Conservation (phyloP, 2,329 filamentous ascomycete genomes). For the Alternaria panax region DNA sequence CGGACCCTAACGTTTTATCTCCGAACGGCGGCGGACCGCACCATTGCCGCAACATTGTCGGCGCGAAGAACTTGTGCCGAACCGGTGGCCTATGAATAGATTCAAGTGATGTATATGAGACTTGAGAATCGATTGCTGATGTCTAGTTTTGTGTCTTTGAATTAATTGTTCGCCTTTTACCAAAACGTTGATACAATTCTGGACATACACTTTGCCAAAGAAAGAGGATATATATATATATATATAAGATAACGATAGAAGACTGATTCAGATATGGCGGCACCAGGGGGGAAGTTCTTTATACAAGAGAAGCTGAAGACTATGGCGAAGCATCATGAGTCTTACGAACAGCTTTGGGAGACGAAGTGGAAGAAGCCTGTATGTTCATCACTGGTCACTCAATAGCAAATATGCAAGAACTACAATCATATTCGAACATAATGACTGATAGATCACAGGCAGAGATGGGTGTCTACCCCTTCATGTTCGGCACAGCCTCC, state of each 20-base stretch:
- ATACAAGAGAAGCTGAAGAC: slow-evolving; percentile 56
- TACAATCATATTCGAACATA: neutral
- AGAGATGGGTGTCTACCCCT: slow-evolving; percentile 71
- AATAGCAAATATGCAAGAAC: neutral
- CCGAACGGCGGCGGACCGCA: slow-evolving; percentile 10
- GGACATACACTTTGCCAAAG: neutral
- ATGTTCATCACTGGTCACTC: slow-evolving; percentile 31
- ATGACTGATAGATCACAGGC: slow-evolving; percentile 28
- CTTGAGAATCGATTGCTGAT: neutral
- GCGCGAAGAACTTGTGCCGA: neutral
- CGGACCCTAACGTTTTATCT: slow-evolving; percentile 2
- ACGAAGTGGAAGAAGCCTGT: slow-evolving; percentile 77
- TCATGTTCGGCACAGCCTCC: slow-evolving; percentile 73
- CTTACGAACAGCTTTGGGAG: slow-evolving; percentile 67
- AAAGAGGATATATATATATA: neutral
- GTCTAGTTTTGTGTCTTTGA: neutral
- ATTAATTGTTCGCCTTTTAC: neutral
- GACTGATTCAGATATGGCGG: slow-evolving; percentile 46
- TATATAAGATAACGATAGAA: neutral
- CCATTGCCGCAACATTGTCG: slow-evolving; percentile 1
- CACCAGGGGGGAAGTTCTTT: slow-evolving; percentile 53
- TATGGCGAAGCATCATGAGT: slow-evolving; percentile 56
- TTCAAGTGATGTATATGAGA: neutral
- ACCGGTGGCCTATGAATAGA: neutral
- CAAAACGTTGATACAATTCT: neutral